phyloP scores from a whole-genome alignment of 176 grass and related monocot genomes.

The Canna indica region DNA sequence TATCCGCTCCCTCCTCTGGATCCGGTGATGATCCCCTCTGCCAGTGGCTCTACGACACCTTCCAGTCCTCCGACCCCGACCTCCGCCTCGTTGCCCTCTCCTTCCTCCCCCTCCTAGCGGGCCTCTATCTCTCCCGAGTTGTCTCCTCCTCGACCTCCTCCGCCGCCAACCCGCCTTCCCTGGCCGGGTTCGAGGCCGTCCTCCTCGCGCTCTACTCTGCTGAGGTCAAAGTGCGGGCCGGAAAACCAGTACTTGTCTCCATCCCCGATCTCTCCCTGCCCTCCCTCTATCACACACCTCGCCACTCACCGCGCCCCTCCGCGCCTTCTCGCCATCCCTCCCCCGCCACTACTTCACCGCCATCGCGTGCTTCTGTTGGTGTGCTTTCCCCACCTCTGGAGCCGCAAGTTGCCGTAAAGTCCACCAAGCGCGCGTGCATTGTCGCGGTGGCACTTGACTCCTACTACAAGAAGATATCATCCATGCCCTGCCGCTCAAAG shows the following conservation, averaged over 20 bases:
- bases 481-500: slow-evolving; percentile 79
- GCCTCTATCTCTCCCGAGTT: slow-evolving; percentile 82
- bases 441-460: slow-evolving; percentile 63
- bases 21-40: slow-evolving; percentile 72
- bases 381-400: slow-evolving; percentile 80
- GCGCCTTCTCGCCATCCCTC: neutral
- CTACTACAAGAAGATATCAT: slow-evolving; percentile 72
- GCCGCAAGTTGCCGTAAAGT: slow-evolving; percentile 83
- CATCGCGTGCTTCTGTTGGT: slow-evolving; percentile 34
- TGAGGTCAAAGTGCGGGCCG: slow-evolving; percentile 63
- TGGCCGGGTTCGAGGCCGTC: slow-evolving; percentile 90
- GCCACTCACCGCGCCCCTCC: slow-evolving; percentile 43
- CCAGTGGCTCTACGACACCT: slow-evolving; percentile 97
- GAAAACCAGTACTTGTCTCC: slow-evolving; percentile 73
- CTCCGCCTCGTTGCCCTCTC: slow-evolving; percentile 84
- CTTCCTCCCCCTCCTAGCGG: slow-evolving; percentile 75
- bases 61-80: slow-evolving; percentile 75
- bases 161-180: slow-evolving; percentile 14
- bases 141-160: slow-evolving; percentile 31
- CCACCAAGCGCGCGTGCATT: slow-evolving; percentile 75
- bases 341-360: slow-evolving; percentile 12
- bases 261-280: slow-evolving; percentile 79
- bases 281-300: slow-evolving; percentile 73
- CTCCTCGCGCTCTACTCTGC: slow-evolving; percentile 84
- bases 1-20: slow-evolving; percentile 46